phyloP scores from a whole-genome alignment of 2,329 filamentous ascomycete species.

The Hirsutella thompsonii region DNA sequence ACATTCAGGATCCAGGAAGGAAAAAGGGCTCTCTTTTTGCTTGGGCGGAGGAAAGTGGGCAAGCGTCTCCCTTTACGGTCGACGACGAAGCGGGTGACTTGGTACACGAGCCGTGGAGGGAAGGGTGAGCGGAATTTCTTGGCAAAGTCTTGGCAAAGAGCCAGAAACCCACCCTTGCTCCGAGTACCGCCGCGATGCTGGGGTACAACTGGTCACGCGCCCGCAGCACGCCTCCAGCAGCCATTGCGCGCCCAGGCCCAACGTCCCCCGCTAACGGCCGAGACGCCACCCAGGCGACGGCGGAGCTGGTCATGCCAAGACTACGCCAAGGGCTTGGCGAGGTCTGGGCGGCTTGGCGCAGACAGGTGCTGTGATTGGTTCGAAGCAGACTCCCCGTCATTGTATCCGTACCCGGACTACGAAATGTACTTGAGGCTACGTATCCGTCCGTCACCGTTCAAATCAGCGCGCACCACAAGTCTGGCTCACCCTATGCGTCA shows the following conservation, averaged over 20 bases:
- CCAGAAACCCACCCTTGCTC: conserved; percentile 13
- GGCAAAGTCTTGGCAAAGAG: conserved; percentile 20
- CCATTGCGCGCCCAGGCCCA: conserved; percentile 6
- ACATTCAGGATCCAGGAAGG: conserved; percentile 2
- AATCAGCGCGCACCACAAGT: too few relatives aligned
- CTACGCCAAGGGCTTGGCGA: conserved; percentile 23
- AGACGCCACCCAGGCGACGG: conserved; percentile 10
- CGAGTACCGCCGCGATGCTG: conserved; percentile 2
- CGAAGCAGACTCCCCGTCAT: too few relatives aligned
- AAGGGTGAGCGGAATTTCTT: conserved; percentile 25
- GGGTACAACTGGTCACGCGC: neutral
- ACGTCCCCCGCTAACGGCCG: too few relatives aligned
- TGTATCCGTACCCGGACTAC: too few relatives aligned
- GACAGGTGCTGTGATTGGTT: conserved; percentile 16
- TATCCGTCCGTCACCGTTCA: too few relatives aligned
- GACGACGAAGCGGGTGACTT: conserved; percentile 18
- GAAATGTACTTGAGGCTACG: too few relatives aligned
- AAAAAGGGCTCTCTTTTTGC: conserved; percentile 3
- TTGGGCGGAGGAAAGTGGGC: conserved; percentile 12
- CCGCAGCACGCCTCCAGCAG: too few relatives aligned
- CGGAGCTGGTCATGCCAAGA: conserved; percentile 20
- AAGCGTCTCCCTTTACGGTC: conserved; percentile 22
- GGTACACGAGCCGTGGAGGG: conserved; percentile 5
- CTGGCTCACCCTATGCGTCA: too few relatives aligned
- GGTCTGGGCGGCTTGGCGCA: conserved; percentile 21